A percentile compares a stretch with the other conserved stretches of the same genome.
These are phyloP conservation scores for Fonsecaea multimorphosa DNA, from an alignment of 2,329 filamentous ascomycete species.

Conservation along the genomic window DNA sequence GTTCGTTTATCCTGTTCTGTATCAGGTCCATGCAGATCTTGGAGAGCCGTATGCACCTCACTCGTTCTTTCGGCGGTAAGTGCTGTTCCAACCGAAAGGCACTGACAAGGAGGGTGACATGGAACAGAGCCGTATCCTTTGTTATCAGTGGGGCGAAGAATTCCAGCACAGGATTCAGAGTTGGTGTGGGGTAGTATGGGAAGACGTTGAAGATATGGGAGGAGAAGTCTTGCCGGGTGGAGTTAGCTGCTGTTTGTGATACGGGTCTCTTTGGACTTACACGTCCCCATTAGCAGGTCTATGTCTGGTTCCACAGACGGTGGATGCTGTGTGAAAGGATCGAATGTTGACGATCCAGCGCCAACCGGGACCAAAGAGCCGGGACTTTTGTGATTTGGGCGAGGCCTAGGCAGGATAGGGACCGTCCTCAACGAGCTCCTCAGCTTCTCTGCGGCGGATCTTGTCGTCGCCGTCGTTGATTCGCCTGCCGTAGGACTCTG, in stretches of 20 bases:
- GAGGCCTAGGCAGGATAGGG: conserved; percentile 17
- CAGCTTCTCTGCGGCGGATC: not conserved
- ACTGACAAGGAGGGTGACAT: conserved; percentile 19
- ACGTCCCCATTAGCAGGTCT: conserved; percentile 18
- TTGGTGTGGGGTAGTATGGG: conserved; percentile 21
- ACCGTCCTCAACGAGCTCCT: conserved; percentile 3
- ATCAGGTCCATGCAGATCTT: conserved; percentile 24
- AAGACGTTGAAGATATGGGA: conserved; percentile 23
- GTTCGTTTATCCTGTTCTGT: conserved; percentile 22
- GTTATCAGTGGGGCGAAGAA: conserved; percentile 23
- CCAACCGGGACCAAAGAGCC: not conserved
- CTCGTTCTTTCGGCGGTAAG: conserved; percentile 13
- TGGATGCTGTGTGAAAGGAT: conserved; percentile 20
- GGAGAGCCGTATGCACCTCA: conserved; percentile 23
- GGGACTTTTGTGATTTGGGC: not conserved
- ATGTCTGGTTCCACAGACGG: conserved; percentile 16
- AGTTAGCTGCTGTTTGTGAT: not conserved
- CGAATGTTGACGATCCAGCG: not conserved
- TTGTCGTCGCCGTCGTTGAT: conserved; percentile 4
- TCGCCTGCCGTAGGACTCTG: not conserved
- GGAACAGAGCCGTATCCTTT: conserved; percentile 17
- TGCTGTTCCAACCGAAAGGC: conserved; percentile 18
- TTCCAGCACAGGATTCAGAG: conserved; percentile 18
- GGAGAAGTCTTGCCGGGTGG: conserved; percentile 6
- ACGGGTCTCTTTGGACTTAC: not conserved